These are phyloP conservation scores for Oldenlandia corymbosa DNA, from an alignment of 257 asterid species.

Conservation along the genomic window DNA sequence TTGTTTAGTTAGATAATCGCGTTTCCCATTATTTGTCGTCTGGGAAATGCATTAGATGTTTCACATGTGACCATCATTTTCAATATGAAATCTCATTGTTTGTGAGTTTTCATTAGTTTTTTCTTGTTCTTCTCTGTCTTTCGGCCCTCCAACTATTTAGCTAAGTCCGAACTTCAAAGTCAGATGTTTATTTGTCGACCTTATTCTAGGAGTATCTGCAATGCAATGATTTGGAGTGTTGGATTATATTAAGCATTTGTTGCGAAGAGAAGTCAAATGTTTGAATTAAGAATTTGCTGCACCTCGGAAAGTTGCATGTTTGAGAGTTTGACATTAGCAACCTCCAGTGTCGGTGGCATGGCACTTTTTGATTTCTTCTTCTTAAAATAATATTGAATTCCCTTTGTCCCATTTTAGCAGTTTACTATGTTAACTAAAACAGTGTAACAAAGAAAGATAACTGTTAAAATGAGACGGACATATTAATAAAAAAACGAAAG, in stretches of 20 bases:
- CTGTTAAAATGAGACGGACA: too few species aligned
- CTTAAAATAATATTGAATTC: too few species aligned
- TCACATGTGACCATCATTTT: slow-evolving; percentile 2
- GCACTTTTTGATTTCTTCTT: too few species aligned
- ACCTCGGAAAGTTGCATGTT: background rate
- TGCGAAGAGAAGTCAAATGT: background rate
- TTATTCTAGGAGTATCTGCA: background rate
- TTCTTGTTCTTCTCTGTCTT: background rate
- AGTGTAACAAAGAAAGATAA: too few species aligned
- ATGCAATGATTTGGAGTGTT: background rate
- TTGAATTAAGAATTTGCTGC: background rate
- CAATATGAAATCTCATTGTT: slow-evolving; percentile 3
- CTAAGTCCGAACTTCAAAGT: background rate
- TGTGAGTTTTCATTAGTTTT: background rate
- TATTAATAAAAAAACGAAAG: too few species aligned
- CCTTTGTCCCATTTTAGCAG: too few species aligned
- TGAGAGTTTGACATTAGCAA: background rate
- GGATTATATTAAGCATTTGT: background rate
- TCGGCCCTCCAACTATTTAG: too few species aligned
- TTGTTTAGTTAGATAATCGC: too few species aligned
- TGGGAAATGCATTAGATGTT: background rate
- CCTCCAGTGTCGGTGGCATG: background rate
- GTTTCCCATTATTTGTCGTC: too few species aligned
- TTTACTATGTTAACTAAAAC: too few species aligned
- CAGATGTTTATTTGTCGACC: background rate